These are phyloP conservation scores for Quercus tomentella DNA, from an alignment of 331 rosid species.

Conservation along the genomic window DNA sequence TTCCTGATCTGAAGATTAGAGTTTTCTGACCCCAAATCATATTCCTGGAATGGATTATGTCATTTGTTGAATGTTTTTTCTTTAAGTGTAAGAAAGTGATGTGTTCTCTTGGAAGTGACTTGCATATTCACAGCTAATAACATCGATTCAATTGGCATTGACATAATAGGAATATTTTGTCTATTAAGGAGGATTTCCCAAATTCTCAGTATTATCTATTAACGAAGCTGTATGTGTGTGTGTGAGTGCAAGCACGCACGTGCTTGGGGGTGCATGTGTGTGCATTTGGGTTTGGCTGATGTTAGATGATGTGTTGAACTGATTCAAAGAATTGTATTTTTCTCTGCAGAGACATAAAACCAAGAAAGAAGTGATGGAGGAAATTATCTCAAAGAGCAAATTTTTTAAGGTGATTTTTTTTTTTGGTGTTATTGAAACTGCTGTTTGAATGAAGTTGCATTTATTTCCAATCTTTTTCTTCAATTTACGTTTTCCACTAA, in stretches of 20 bases:
- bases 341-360: constrained; percentile 66
- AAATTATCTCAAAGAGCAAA: constrained; percentile 75
- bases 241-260: too few relatives aligned
- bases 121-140: neutral
- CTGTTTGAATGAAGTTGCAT: neutral
- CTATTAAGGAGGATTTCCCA: too few relatives aligned
- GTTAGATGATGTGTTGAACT: constrained; percentile 13
- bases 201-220: neutral
- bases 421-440: constrained; percentile 2
- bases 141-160: too few relatives aligned
- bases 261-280: too few relatives aligned
- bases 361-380: constrained; percentile 86
- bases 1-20: neutral
- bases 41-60: neutral
- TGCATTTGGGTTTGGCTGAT: neutral
- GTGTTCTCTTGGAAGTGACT: neutral
- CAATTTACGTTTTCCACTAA: constrained; percentile 16
- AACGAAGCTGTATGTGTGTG: neutral
- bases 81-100: neutral
- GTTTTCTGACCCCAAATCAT: neutral
- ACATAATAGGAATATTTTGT: too few relatives aligned
- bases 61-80: neutral
- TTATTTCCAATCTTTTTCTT: constrained; percentile 8
- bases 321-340: constrained; percentile 14
- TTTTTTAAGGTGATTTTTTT: constrained; percentile 53